Evolutionary conservation across 805 yeast genomes (phyloP).

Genomic region (Martiniozyma abietophila): DNA sequence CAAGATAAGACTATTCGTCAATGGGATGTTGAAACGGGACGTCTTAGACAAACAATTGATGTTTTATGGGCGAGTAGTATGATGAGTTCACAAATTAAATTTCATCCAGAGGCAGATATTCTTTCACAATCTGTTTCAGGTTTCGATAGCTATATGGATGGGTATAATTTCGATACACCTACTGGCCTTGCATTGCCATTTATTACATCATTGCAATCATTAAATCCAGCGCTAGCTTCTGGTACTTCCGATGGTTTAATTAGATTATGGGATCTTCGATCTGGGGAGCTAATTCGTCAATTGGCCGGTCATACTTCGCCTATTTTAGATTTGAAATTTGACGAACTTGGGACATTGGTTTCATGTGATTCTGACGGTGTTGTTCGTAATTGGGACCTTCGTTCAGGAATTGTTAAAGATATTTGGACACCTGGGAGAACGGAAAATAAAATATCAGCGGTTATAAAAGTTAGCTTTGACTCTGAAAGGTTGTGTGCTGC

Average conservation of each 20-base stretch:
- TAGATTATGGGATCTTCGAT: slow-evolving; percentile 66
- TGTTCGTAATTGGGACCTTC: slow-evolving; percentile 54
- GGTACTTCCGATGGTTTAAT: slow-evolving; percentile 73
- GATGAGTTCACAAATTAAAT: slow-evolving; percentile 14
- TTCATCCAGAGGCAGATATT: slow-evolving; percentile 3
- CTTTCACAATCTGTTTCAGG: too few relatives aligned
- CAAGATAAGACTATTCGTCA: slow-evolving; percentile 64
- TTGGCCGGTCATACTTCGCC: slow-evolving; percentile 63
- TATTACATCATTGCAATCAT: slow-evolving; percentile 61
- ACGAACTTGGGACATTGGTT: slow-evolving; percentile 44
- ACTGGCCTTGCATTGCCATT: slow-evolving; percentile 27
- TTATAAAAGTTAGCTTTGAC: too few relatives aligned
- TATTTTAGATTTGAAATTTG: slow-evolving; percentile 59
- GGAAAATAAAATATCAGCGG: too few relatives aligned
- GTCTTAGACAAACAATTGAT: slow-evolving; percentile 63
- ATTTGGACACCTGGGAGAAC: too few relatives aligned
- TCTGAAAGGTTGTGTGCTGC: too few relatives aligned
- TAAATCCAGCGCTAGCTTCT: slow-evolving; percentile 68
- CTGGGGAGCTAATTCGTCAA: slow-evolving; percentile 55
- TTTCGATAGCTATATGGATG: slow-evolving; percentile 6
- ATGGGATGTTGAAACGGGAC: slow-evolving; percentile 63
- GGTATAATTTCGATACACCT: slow-evolving; percentile 10
- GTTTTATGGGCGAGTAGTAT: slow-evolving; percentile 48
- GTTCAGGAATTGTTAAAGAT: slow-evolving; percentile 2
- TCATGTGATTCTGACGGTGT: slow-evolving; percentile 56